Base-by-base conservation (phyloP, 805 yeast genomes). In the Schwanniomyces polymorphus region DNA sequence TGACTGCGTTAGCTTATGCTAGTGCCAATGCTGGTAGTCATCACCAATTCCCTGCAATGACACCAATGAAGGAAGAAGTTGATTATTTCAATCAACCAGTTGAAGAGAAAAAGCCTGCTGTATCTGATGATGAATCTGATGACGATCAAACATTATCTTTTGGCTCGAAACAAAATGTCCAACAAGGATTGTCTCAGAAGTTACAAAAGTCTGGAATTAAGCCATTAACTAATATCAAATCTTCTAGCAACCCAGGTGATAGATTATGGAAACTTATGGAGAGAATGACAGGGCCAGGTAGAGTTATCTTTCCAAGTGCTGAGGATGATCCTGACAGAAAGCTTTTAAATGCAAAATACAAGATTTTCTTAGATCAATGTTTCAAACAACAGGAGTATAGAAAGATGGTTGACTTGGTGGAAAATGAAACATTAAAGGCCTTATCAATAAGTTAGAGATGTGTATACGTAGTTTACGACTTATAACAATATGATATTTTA, bases 231-330 rank as follows among this genome's bases (percentile, higher is more conserved):
- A 49, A 62, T 33, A 43, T 58, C 41, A 54, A 55, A 31, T 47
- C 65, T 41, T 58, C 61, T 31, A 46, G 57, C 25, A 48, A 42
- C 16, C 67, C 80, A 3, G 88, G 88, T 28, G 84, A 82, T 52
- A 78, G 75, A 46, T 73, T 94, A 48, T 92, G 98, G 98, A 80
- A 82, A 31, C 83, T 86, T 33, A 94, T 94, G 99, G 79, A 80
- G 54, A 77, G 78, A 50, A 77, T 91, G 74, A 86, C 96, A 1
- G 92, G 96, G 7, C 81, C 85, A 18, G 98, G 97, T 39, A 77
- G 78, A 54, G 90, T 85, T 10, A 86, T 94, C 34, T 67, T 73
- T 52, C 98, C 99, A 3, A 68, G 81, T 21, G 65, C 79, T 4
- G 68, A 61, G 14, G 67, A 68, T 38, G 79, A 80, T 48, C 82